Percentiles rank a stretch among this genome's conserved stretches.
Conservation (phyloP, 148 eudicot species). For the Spergularia bocconei region DNA sequence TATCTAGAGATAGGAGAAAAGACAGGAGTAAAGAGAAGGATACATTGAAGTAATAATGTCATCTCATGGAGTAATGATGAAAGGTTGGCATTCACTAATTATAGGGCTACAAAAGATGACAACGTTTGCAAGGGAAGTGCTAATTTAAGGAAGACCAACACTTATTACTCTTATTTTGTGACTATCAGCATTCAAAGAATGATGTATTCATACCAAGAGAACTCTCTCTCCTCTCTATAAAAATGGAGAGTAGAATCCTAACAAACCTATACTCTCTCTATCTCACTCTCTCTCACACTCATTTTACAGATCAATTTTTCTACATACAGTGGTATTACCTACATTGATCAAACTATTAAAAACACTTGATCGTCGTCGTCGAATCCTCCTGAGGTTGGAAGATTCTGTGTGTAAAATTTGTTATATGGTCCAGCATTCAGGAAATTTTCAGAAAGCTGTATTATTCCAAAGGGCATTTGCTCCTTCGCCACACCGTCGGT, state of each 20-base stretch:
- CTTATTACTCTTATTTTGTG: slow-evolving; percentile 10
- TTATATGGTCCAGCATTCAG: slow-evolving; percentile 16
- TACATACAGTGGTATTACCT: slow-evolving; percentile 33
- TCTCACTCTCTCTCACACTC: slow-evolving; percentile 13
- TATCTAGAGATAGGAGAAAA: too few relatives aligned
- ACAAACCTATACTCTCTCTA: slow-evolving; percentile 8
- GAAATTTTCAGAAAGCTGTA: slow-evolving; percentile 46
- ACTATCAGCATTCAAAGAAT: slow-evolving; percentile 30
- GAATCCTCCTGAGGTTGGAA: slow-evolving; percentile 34
- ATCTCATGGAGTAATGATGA: slow-evolving; percentile 20
- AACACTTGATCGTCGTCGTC: slow-evolving; percentile 5
- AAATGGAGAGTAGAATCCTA: slow-evolving; percentile 31
- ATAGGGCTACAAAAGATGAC: slow-evolving; percentile 13
- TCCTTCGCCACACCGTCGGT: slow-evolving; percentile 73
- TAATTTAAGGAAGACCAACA: not conserved
- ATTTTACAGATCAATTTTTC: slow-evolving; percentile 21
- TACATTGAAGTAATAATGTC: slow-evolving; percentile 13
- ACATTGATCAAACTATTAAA: slow-evolving; percentile 24
- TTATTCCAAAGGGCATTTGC: slow-evolving; percentile 56
- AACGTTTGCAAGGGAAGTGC: not conserved
- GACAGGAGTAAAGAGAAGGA: not conserved
- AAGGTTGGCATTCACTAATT: slow-evolving; percentile 5
- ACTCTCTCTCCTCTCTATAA: slow-evolving; percentile 20
- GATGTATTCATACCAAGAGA: slow-evolving; percentile 14
- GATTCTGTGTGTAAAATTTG: not conserved